Evolutionary conservation across 2,329 filamentous ascomycete genomes (phyloP).

Genomic region (Monilinia polystroma): DNA sequence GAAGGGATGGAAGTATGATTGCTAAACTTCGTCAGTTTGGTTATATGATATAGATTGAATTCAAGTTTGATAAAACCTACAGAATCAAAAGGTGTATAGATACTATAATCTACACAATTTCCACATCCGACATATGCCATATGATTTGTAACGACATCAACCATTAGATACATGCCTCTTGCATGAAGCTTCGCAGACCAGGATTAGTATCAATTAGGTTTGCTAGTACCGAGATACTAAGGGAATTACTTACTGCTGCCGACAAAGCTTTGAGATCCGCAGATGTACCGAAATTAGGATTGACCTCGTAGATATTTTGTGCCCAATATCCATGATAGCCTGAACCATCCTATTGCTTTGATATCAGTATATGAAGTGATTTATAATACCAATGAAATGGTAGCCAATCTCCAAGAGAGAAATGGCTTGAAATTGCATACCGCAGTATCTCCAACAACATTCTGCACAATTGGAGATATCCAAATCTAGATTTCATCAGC

Average conservation of each 20-base stretch:
- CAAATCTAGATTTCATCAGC: slow-evolving; percentile 39
- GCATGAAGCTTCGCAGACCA: slow-evolving; percentile 37
- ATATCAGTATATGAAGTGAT: not conserved
- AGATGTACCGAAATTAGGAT: slow-evolving; percentile 49
- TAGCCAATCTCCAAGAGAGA: not conserved
- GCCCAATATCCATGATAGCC: slow-evolving; percentile 50
- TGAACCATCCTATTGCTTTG: slow-evolving; percentile 37
- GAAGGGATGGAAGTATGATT: slow-evolving; percentile 40
- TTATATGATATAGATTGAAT: not conserved
- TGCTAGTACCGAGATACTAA: not conserved
- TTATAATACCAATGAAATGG: not conserved
- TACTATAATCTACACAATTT: slow-evolving; percentile 42
- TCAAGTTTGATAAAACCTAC: slow-evolving; percentile 27
- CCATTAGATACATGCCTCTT: slow-evolving; percentile 49
- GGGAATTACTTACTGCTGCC: slow-evolving; percentile 39
- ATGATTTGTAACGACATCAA: slow-evolving; percentile 53
- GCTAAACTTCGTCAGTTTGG: not conserved
- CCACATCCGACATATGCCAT: slow-evolving; percentile 41
- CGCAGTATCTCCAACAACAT: slow-evolving; percentile 41
- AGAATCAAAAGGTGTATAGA: slow-evolving; percentile 44
- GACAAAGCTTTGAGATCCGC: slow-evolving; percentile 49
- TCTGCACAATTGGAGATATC: slow-evolving; percentile 47
- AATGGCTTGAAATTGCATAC: not conserved
- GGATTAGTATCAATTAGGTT: not conserved
- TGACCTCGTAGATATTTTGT: slow-evolving; percentile 49